A percentile compares a stretch with the other conserved stretches of the same genome.
phyloP scores from a whole-genome alignment of 2,329 filamentous ascomycete genomes.

The Cercospora sesami region DNA sequence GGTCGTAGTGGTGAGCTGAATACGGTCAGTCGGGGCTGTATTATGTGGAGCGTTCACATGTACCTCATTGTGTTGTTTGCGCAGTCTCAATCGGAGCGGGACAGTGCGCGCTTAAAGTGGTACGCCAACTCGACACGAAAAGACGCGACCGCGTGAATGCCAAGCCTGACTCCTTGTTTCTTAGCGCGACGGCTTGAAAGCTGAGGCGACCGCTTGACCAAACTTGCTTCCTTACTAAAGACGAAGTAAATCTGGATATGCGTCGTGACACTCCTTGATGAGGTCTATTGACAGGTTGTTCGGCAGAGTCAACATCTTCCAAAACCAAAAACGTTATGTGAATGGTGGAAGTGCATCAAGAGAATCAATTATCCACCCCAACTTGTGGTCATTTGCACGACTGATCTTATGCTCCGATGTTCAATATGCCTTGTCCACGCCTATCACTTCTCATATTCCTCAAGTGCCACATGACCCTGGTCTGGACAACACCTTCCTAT shows the following conservation, averaged over 20 bases:
- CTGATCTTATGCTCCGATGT: neutral
- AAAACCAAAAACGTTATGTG: neutral
- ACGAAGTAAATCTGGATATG: too few species aligned
- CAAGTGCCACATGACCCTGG: slow-evolving; percentile 6
- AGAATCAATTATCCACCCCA: neutral
- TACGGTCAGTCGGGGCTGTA: neutral
- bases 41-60: neutral
- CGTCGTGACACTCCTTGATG: too few species aligned
- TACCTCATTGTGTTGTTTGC: slow-evolving; percentile 9
- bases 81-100: neutral
- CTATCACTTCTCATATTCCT: neutral
- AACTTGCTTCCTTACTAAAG: too few species aligned
- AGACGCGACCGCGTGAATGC: too few species aligned
- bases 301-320: neutral
- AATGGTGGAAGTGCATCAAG: neutral
- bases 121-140: too few species aligned
- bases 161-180: too few species aligned
- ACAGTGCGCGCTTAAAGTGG: neutral
- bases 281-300: neutral
- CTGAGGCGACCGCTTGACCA: too few species aligned
- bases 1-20: slow-evolving; percentile 39
- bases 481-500: slow-evolving; percentile 6
- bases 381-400: neutral
- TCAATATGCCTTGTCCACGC: neutral
- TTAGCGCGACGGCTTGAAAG: too few species aligned